phyloP scores from a whole-genome alignment of 2,329 filamentous ascomycete species.

The Penicillium sp. region DNA sequence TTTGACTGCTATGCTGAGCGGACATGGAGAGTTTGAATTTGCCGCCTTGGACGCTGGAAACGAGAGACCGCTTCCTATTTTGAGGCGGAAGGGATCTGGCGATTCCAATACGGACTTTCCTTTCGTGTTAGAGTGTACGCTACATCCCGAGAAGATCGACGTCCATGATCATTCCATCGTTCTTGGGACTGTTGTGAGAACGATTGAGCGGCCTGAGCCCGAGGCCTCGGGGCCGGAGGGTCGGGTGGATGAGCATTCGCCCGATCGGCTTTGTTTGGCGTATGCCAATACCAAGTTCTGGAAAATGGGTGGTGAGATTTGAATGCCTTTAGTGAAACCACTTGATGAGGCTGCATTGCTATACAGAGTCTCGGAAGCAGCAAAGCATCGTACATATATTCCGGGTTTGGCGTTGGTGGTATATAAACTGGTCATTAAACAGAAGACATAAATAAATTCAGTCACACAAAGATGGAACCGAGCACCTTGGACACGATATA shows the following conservation, averaged over 20 bases:
- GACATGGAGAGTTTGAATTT: slow-evolving; percentile 33
- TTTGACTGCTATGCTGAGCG: slow-evolving; percentile 28
- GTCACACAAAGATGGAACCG: no score
- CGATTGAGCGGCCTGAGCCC: slow-evolving; percentile 19
- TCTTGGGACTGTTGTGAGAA: slow-evolving; percentile 38
- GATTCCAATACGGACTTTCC: slow-evolving; percentile 32
- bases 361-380: not conserved
- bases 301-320: slow-evolving; percentile 41
- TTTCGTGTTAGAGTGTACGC: slow-evolving; percentile 42
- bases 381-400: slow-evolving; percentile 8
- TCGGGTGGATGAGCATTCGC: slow-evolving; percentile 10
- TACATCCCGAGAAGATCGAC: slow-evolving; percentile 37
- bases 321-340: not conserved
- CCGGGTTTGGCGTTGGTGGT: not conserved
- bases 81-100: slow-evolving; percentile 19
- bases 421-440: slow-evolving; percentile 1
- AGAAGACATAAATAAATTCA: not conserved
- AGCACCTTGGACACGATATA: no score
- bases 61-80: slow-evolving; percentile 28
- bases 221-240: not conserved
- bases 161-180: slow-evolving; percentile 45
- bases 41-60: slow-evolving; percentile 10
- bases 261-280: slow-evolving; percentile 36
- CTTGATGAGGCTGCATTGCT: not conserved
- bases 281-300: slow-evolving; percentile 48